phyloP scores from a whole-genome alignment of 2,329 filamentous ascomycete genomes.

The Alternaria sp. region DNA sequence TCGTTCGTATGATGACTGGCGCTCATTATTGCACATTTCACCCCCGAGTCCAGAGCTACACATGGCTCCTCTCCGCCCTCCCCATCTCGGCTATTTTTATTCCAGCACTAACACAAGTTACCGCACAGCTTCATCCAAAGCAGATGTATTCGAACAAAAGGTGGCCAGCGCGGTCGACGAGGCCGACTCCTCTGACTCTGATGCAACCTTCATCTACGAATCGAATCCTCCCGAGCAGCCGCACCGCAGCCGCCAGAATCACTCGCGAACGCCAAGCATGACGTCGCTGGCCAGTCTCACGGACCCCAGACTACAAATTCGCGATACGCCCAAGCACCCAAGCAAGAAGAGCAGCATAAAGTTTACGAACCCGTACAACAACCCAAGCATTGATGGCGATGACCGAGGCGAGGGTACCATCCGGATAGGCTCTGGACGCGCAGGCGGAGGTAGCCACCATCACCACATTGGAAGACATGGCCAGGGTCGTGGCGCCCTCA shows the following conservation, averaged over 20 bases:
- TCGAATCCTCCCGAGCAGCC: slow-evolving; percentile 80
- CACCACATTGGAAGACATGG: slow-evolving; percentile 84
- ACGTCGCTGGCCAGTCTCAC: slow-evolving; percentile 79
- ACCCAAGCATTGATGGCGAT: slow-evolving; percentile 62
- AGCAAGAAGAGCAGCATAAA: slow-evolving; percentile 94
- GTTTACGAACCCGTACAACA: slow-evolving; percentile 79
- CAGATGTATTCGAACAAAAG: slow-evolving; percentile 97
- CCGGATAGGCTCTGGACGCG: slow-evolving; percentile 54
- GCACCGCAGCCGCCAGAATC: slow-evolving; percentile 77
- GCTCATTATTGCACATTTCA: slow-evolving; percentile 37
- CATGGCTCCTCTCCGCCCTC: slow-evolving; percentile 32
- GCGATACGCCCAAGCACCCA: slow-evolving; percentile 69
- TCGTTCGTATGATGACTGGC: slow-evolving; percentile 44
- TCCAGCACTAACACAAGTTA: slow-evolving; percentile 48
- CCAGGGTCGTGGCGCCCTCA: slow-evolving; percentile 73
- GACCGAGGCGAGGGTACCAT: slow-evolving; percentile 53
- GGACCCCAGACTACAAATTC: slow-evolving; percentile 63
- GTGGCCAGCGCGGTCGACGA: slow-evolving; percentile 96
- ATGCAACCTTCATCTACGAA: slow-evolving; percentile 98
- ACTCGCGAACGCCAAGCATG: slow-evolving; percentile 89
- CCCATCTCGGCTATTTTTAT: slow-evolving; percentile 47
- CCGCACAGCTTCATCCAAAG: slow-evolving; percentile 82
- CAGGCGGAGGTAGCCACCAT: slow-evolving; percentile 72
- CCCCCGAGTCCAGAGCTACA: slow-evolving; percentile 42
- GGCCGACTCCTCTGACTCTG: slow-evolving; percentile 94